Base-by-base conservation (phyloP, 306 rosid genomes). In the Geum urbanum region DNA sequence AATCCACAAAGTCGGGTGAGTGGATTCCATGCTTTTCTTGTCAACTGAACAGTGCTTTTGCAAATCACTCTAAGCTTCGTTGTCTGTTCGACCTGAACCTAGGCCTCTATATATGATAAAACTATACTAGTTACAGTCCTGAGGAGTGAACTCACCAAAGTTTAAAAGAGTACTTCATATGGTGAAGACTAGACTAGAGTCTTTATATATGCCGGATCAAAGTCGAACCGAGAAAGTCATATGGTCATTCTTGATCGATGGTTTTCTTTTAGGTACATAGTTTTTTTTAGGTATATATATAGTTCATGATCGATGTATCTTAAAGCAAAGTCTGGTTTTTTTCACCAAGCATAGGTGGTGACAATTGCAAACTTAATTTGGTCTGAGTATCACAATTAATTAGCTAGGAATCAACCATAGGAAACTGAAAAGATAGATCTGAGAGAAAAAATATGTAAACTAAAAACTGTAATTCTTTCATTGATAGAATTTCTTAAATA, bases 1-100 rank as follows among this genome's bases (percentile, higher is more conserved):
- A 63, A 40, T 16, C 18, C 11, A 16, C 44, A 15, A 35, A 46
- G 20, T 12, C 59, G 77, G 82, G 78, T 78, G 82, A 78, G 82
- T 72, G 59, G 37, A 68, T 35, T 78, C 75, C 66, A 37, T 78
- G 78, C 78, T 69, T 45, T 53, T 61, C 78, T 78, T 73, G 78
- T 78, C 75, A 78, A 78, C 19, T 78, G 78, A 73, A 40, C 62
- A 78, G 82, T 54, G 62, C 43, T 69, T 62, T 35, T 40, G 80
- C 82, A 15, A 54, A 62, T 61, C 32, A 78, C 37, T 50, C 82
- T 68, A 73, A 8, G 82, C 54, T 64, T 78, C 82, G 58, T 78
- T 78, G 82, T 78, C 82, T 78, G 82, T 78, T 78, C 78, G 82
- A 73, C 82, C 82, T 78, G 73, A 74, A 45, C 35, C 37, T 7